Evolutionary conservation across 805 yeast species (phyloP).

Genomic region (Peterozyma toletana): DNA sequence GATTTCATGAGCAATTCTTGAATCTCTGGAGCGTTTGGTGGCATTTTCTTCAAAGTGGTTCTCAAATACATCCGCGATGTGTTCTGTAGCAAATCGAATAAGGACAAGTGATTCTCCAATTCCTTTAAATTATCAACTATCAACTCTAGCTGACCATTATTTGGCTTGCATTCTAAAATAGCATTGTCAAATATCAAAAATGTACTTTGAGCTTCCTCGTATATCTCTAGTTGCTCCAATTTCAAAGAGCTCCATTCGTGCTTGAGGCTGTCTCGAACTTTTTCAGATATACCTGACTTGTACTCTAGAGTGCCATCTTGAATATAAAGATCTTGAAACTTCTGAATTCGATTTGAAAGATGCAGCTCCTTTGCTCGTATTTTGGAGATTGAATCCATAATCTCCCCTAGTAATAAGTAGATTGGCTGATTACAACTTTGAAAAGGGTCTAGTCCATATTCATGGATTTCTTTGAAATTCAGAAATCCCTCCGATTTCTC

Average conservation of each 20-base stretch:
- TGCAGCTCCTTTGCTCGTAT: neutral
- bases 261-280: no score
- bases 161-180: neutral
- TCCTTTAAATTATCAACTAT: neutral
- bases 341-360: neutral
- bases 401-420: neutral
- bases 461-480: neutral
- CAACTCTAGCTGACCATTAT: neutral
- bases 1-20: neutral
- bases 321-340: neutral
- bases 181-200: neutral
- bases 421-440: neutral
- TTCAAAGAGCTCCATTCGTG: neutral
- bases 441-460: neutral
- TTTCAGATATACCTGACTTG: no score
- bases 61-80: neutral
- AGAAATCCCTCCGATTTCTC: neutral
- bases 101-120: neutral
- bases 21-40: neutral
- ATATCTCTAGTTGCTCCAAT: neutral
- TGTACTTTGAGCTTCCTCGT: neutral
- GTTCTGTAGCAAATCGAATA: neutral
- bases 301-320: no score
- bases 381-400: neutral
- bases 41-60: neutral